These are phyloP conservation scores for Arabis hirsuta DNA, from an alignment of 345 rosid genomes.

Conservation along the genomic window DNA sequence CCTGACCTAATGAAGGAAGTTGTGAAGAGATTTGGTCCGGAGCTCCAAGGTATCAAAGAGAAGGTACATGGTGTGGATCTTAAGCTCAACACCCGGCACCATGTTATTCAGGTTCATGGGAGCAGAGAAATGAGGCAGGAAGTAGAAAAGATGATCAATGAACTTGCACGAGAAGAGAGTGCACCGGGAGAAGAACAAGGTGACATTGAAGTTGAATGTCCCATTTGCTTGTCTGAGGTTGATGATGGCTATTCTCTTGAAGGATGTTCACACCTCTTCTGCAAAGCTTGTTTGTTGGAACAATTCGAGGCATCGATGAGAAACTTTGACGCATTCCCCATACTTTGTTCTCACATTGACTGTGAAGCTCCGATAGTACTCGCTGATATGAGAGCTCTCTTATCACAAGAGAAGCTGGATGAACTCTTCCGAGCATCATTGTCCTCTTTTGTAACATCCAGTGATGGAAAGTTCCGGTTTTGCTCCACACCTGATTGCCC, in stretches of 20 bases:
- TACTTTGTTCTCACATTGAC: slow-evolving; percentile 55
- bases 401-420: slow-evolving; percentile 67
- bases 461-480: slow-evolving; percentile 66
- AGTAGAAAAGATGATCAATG: slow-evolving; percentile 63
- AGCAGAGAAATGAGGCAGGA: slow-evolving; percentile 59
- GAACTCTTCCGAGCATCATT: slow-evolving; percentile 84
- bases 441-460: slow-evolving; percentile 64
- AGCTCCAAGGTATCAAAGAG: slow-evolving; percentile 70
- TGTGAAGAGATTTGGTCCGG: slow-evolving; percentile 75
- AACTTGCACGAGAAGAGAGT: slow-evolving; percentile 50
- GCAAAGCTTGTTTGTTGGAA: slow-evolving; percentile 77
- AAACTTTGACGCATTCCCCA: slow-evolving; percentile 71
- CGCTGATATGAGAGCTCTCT: slow-evolving; percentile 62
- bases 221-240: slow-evolving; percentile 83
- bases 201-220: slow-evolving; percentile 55
- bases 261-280: slow-evolving; percentile 74
- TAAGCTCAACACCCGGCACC: slow-evolving; percentile 59
- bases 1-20: slow-evolving; percentile 77
- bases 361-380: slow-evolving; percentile 61
- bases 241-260: slow-evolving; percentile 79
- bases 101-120: slow-evolving; percentile 64
- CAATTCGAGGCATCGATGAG: slow-evolving; percentile 72
- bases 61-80: slow-evolving; percentile 66
- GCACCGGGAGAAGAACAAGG: slow-evolving; percentile 31
- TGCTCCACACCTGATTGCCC: slow-evolving; percentile 94